Conservation (phyloP, 2,329 filamentous ascomycete species). For the Cordyceps tenuipes region DNA sequence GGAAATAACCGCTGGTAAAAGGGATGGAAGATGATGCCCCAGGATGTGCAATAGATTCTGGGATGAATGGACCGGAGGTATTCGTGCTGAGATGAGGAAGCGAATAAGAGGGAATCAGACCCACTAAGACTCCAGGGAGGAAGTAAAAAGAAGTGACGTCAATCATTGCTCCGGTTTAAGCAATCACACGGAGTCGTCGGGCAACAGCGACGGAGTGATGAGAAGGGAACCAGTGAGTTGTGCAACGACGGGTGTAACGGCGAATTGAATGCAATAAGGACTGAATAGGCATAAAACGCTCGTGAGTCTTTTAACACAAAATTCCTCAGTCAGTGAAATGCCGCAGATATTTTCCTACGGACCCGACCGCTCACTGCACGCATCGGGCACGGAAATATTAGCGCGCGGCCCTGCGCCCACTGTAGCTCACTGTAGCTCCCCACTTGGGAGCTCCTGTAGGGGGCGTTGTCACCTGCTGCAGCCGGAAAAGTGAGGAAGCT, state of each 20-base stretch:
- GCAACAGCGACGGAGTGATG: neutral
- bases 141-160: neutral
- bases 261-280: neutral
- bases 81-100: neutral
- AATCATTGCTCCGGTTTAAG: neutral
- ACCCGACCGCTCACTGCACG: neutral
- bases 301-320: neutral
- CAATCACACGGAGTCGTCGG: neutral
- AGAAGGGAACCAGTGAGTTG: neutral
- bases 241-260: neutral
- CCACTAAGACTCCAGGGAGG: neutral
- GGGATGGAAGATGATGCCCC: too few species aligned
- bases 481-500: neutral
- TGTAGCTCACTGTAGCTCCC: neutral
- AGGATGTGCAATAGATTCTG: too few species aligned
- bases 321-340: neutral
- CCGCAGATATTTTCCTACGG: neutral
- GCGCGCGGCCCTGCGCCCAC: neutral
- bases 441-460: constrained; percentile 1
- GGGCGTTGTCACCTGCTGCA: neutral
- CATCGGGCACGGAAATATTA: neutral
- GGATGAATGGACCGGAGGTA: neutral
- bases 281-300: neutral
- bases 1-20: too few species aligned
- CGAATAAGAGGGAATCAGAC: neutral